Conservation (phyloP, 306 rosid species). For the Alnus glutinosa region DNA sequence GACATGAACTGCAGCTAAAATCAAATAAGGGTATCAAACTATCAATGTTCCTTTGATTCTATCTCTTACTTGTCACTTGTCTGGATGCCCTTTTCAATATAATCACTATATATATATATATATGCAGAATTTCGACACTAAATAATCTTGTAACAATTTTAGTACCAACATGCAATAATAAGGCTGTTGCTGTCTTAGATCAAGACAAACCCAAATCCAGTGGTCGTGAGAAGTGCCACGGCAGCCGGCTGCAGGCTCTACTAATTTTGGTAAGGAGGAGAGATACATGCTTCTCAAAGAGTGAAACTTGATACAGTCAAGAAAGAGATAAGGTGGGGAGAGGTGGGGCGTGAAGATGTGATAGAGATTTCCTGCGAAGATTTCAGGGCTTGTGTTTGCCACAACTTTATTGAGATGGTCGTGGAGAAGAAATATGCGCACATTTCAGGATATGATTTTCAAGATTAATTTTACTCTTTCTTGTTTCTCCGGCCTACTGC, state of each 20-base stretch:
- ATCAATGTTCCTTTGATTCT: background rate
- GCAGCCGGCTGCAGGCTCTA: background rate
- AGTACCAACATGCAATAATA: too few species aligned
- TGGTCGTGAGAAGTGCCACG: slow-evolving; percentile 6
- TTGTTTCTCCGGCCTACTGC: too few species aligned
- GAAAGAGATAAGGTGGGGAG: slow-evolving; percentile 36
- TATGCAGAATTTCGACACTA: background rate
- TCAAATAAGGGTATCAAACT: background rate
- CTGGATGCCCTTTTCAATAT: background rate
- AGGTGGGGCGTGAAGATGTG: slow-evolving; percentile 37
- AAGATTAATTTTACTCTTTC: background rate
- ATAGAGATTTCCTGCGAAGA: slow-evolving; percentile 35
- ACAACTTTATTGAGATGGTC: slow-evolving; percentile 31
- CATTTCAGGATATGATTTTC: slow-evolving; percentile 24
- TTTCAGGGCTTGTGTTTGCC: slow-evolving; percentile 48
- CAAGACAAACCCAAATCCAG: background rate
- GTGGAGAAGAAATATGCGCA: slow-evolving; percentile 39
- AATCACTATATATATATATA: too few species aligned
- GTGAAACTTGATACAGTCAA: background rate
- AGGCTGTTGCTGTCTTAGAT: background rate
- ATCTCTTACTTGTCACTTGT: background rate
- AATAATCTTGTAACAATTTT: background rate
- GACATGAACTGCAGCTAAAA: background rate
- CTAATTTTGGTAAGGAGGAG: background rate
- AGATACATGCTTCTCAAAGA: too few species aligned